Evolutionary conservation across 805 yeast genomes (phyloP).

Genomic region (Lipomyces orientalis): DNA sequence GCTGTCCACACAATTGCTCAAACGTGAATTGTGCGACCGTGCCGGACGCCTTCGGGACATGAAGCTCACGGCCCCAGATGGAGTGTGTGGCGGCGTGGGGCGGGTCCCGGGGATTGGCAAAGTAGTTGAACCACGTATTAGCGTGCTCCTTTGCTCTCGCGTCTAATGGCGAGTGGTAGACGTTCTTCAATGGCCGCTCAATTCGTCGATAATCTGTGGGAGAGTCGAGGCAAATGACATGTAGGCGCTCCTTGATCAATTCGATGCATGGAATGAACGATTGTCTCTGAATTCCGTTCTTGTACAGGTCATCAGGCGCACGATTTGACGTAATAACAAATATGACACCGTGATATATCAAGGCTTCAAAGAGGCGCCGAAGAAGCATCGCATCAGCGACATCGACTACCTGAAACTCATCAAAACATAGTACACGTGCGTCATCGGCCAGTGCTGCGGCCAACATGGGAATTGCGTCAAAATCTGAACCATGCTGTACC

Average conservation of each 20-base stretch:
- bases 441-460: conserved; percentile 82
- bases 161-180: conserved; percentile 74
- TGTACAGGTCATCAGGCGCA: conserved; percentile 90
- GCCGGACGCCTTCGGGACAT: conserved; percentile 76
- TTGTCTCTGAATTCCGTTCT: conserved; percentile 91
- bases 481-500: conserved; percentile 65
- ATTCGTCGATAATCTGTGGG: conserved; percentile 94
- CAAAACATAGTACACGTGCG: conserved; percentile 86
- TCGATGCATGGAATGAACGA: conserved; percentile 92
- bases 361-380: conserved; percentile 71
- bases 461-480: conserved; percentile 81
- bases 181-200: conserved; percentile 80
- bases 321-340: conserved; percentile 94
- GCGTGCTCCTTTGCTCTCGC: conserved; percentile 65
- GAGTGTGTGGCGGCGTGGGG: conserved; percentile 46
- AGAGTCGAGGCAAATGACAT: conserved; percentile 80
- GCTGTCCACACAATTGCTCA: conserved; percentile 81
- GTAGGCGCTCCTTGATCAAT: conserved; percentile 70
- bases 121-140: conserved; percentile 77
- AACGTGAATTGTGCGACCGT: conserved; percentile 90
- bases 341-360: conserved; percentile 74
- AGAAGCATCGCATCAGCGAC: conserved; percentile 98
- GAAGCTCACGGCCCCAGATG: conserved; percentile 88
- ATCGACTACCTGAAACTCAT: conserved; percentile 97
- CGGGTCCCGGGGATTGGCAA: conserved; percentile 56